Base-by-base conservation (phyloP, 768 basidiomycete species). In the Amyloporia xantha region DNA sequence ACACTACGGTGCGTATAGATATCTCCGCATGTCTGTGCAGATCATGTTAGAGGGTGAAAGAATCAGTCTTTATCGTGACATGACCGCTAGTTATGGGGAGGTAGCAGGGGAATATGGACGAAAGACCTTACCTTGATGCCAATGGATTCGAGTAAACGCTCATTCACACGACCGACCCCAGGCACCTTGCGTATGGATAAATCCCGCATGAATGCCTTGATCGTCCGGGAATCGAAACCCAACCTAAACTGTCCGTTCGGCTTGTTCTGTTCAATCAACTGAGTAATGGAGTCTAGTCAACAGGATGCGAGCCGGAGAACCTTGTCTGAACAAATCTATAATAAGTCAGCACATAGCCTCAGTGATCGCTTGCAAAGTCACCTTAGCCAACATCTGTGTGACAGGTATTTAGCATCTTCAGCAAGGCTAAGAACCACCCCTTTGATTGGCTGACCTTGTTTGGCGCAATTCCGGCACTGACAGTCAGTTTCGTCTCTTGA, bases 381-480 rank as follows among this genome's bases (percentile, higher is more conserved):
- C 88, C 75, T 98, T 98, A 35, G 93, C 91, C 15, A 98, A 74
- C 86, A 93, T 92, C 82, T 90, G 51, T 2, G 37, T 20, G 51
- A 52, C 37, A 36, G 10, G 20, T 49, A 45, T 15, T 43, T 24
- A 42, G 26, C n/a, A 21, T 19, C 38, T 39, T 13, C 17, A 39
- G 12, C 38, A 39, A n/a, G 9, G n/a, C 33, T n/a, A 35, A 9
- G 33, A n/a, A 35, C 9, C 38, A n/a, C 20, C 9, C 12, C 38
- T 9, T 39, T 7, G 10, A 21, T 9, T 69, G 36, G 44, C 78
- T 46, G 60, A 92, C 92, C 75, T 87, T 88, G 67, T 94, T 98
- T 1, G 95, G 89, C 0, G 95, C 93, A 49, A 98, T 92, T 2
- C 96, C 96, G 25, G 93, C 94, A 56, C 90, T 93, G 45, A 89